Conservation (phyloP, 2,329 filamentous ascomycete genomes). For the Blastomyces gilchristii region DNA sequence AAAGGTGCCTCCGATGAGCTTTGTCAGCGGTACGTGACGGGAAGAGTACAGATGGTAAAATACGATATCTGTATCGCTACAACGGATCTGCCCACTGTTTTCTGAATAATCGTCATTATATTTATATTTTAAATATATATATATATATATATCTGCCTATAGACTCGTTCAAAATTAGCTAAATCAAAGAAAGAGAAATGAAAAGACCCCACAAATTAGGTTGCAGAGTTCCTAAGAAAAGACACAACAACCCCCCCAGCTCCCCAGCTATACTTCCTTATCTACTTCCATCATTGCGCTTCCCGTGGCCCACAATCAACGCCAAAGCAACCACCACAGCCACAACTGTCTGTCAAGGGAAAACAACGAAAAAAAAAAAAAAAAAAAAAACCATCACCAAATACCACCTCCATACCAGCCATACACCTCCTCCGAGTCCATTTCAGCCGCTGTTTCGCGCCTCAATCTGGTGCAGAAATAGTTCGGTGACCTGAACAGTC, state of each 20-base stretch:
- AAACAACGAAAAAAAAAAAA: not conserved
- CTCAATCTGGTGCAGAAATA: not conserved
- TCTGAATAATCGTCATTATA: no score
- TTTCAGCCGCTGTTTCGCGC: not conserved
- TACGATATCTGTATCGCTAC: no score
- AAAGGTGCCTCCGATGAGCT: conserved; percentile 4
- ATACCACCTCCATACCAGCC: not conserved
- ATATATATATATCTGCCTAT: no score
- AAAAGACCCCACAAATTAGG: not conserved
- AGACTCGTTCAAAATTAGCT: not conserved
- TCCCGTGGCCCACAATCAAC: not conserved
- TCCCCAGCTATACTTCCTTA: no score
- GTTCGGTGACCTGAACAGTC: not conserved
- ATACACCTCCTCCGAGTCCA: no score
- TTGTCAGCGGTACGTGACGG: conserved; percentile 8
- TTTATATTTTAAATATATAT: no score
- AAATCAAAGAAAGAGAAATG: not conserved
- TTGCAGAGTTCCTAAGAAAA: not conserved
- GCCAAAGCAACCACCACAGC: not conserved
- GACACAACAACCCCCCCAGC: no score
- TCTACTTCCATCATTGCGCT: not conserved
- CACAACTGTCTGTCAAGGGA: not conserved
- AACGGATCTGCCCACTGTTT: no score
- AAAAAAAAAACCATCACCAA: not conserved
- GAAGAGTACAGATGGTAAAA: not conserved